phyloP scores from a whole-genome alignment of 129 eudicot genomes.

The Tagetes erecta region DNA sequence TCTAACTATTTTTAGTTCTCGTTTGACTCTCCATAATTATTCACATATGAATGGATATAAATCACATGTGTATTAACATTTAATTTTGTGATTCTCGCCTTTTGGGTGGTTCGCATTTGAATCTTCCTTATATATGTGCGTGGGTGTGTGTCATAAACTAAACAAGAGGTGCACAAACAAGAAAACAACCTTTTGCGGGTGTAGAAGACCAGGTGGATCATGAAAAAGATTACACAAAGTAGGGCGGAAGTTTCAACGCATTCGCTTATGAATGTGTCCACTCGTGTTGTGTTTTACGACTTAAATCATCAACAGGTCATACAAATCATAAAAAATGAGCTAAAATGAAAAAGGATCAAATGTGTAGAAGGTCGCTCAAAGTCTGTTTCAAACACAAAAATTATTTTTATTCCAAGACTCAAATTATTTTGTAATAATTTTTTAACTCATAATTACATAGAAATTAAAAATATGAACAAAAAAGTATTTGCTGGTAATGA shows the following conservation, averaged over 20 bases:
- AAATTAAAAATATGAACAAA: not conserved
- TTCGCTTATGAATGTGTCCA: not conserved
- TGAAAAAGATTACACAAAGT: not conserved
- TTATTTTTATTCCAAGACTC: not conserved
- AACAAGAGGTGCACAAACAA: not conserved
- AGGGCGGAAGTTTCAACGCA: not conserved
- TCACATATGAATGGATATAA: not conserved
- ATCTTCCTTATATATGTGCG: not conserved
- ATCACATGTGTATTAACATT: not conserved
- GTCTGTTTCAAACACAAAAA: not conserved
- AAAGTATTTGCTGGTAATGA: not conserved
- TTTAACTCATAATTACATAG: not conserved
- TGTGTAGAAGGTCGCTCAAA: not conserved
- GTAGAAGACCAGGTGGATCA: not conserved
- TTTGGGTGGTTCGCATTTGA: not conserved
- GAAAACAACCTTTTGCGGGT: not conserved
- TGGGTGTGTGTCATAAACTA: no score
- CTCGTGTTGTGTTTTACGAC: not conserved
- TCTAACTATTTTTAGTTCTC: not conserved
- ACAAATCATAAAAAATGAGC: not conserved
- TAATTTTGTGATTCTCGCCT: not conserved
- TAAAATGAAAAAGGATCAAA: not conserved
- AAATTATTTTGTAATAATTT: not conserved
- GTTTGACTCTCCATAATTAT: not conserved
- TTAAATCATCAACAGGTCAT: conserved; percentile 1